phyloP scores from a whole-genome alignment of 2,329 filamentous ascomycete genomes.

The Achaetomium macrosporum region DNA sequence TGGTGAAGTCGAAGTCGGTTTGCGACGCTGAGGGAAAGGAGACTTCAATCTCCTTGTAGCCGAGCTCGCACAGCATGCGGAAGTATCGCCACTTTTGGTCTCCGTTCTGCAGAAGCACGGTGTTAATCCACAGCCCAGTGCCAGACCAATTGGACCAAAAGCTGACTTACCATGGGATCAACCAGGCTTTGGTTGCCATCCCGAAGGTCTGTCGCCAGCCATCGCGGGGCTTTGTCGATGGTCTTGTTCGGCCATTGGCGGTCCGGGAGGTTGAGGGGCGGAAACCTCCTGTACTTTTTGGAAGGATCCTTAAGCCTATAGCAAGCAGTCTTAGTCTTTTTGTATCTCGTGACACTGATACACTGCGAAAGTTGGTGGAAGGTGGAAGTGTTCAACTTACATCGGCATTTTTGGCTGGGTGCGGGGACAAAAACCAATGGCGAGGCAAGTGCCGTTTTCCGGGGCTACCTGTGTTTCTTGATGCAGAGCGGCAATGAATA shows the following conservation, averaged over 20 bases:
- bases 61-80: constrained; percentile 84
- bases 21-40: constrained; percentile 93
- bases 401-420: constrained; percentile 28
- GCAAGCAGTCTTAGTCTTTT: constrained; percentile 10
- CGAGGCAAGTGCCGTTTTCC: not conserved
- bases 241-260: constrained; percentile 79
- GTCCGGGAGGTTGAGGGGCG: constrained; percentile 59
- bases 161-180: constrained; percentile 75
- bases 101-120: constrained; percentile 57
- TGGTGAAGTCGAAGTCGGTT: constrained; percentile 93
- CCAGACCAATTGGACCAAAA: not conserved
- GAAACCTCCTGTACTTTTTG: constrained; percentile 69
- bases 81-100: constrained; percentile 96
- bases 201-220: constrained; percentile 81
- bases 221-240: constrained; percentile 79
- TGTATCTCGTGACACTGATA: constrained; percentile 11
- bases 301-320: constrained; percentile 67
- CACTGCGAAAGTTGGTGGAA: not conserved
- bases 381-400: constrained; percentile 22
- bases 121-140: constrained; percentile 18
- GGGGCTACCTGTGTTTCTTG: not conserved
- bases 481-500: not conserved
- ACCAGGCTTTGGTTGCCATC: constrained; percentile 93
- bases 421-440: constrained; percentile 5
- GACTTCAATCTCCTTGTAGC: constrained; percentile 97